Evolutionary conservation across 192 early-diverging fungal species (phyloP), one percentile per base, ranked within the genome.

Genomic region (Coemansia biformis): DNA sequence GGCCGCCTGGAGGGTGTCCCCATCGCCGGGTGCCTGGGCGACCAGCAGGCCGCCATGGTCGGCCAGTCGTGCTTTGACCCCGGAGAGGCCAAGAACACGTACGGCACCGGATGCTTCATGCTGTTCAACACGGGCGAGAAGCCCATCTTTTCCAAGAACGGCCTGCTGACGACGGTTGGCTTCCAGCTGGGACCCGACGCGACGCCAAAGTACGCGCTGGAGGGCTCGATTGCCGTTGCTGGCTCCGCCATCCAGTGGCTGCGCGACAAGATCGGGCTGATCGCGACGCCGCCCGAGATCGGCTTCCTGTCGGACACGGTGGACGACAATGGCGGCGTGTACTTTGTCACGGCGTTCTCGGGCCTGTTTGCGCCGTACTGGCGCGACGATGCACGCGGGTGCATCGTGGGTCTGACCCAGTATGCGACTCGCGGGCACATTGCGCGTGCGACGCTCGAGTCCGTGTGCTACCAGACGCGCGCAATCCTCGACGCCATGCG

Each of bases 21-120:
- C 1, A 83, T 96, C 35, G 60, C 88, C n/a, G 93, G 93, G 0
- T 87, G 86, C 56, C 65, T 96, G 29, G 93, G 93, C 42, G 93
- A 96, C 70, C 93, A 96, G 61, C 93, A 96, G 63, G 88, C 90
- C 12, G 93, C 93, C 15, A 78, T 92, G 30, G 90, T 96, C 21
- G 93, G 93, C n/a, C 93, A 96, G 63, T 82, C 83, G 49, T 96
- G 93, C 71, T 90, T 91, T 57, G 57, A 81, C 36, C 71, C 81
- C 4, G 93, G 93, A 4, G 84, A 89, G 61, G 83, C 86, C 46
- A 96, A 96, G 78, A 96, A 92, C 76, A 96, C 93, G 8, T 94
- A 94, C 72, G 92, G 93, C 33, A 96, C 93, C 21, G 93, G 91
- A 24, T 92, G 90, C 73, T 96, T 96, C 67, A 91, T 93, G 89